Conservation (phyloP, 495 filamentous ascomycete species). For the Chaetomium cochliodes region DNA sequence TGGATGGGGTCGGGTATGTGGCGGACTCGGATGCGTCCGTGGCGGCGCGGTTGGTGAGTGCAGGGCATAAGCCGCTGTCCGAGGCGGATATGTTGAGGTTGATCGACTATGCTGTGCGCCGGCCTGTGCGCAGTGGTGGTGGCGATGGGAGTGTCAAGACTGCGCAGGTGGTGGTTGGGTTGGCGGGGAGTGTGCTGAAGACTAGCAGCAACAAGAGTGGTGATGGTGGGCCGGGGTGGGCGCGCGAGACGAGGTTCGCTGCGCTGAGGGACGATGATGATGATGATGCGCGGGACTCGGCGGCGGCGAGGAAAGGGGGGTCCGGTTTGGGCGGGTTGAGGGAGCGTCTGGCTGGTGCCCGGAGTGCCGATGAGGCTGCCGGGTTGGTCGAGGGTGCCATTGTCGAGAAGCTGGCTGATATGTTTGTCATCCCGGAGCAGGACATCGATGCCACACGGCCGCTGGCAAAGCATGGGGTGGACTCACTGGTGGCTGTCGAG, state of each 20-base stretch:
- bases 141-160: too few species aligned
- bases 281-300: too few species aligned
- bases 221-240: too few species aligned
- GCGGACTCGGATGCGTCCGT: conserved; percentile 17
- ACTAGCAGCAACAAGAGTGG: too few species aligned
- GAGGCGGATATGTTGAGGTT: not conserved
- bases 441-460: conserved; percentile 26
- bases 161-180: too few species aligned
- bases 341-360: too few species aligned
- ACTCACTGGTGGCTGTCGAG: conserved; percentile 51
- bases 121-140: too few species aligned
- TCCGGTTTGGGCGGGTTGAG: too few species aligned
- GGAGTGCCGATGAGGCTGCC: not conserved
- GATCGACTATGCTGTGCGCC: not conserved
- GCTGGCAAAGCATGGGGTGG: conserved; percentile 41
- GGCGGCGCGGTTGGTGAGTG: not conserved
- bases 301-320: too few species aligned
- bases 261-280: too few species aligned
- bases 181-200: too few species aligned
- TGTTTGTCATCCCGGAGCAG: conserved; percentile 34
- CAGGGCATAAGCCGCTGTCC: not conserved
- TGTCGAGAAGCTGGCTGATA: conserved; percentile 1
- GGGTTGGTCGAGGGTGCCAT: not conserved
- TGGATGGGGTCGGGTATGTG: conserved; percentile 36
- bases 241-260: too few species aligned